Conservation (phyloP, 1,284 basidiomycete genomes). For the Apiotrichum sp. region DNA sequence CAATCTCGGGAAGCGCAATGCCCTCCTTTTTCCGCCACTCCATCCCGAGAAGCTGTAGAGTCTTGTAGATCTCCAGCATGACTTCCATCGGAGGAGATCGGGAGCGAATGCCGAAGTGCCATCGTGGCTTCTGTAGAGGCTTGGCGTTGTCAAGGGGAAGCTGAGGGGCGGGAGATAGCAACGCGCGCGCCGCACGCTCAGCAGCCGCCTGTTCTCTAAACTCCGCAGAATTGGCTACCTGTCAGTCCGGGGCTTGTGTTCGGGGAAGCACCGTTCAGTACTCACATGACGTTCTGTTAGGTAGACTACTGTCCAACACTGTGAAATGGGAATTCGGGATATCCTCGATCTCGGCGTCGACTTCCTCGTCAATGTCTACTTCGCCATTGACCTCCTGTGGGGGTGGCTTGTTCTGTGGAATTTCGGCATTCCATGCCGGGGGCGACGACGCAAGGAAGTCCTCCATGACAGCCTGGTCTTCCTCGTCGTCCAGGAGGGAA, state of each 20-base stretch:
- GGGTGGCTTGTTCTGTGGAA: constrained; percentile 16
- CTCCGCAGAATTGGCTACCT: not conserved
- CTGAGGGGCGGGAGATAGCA: constrained; percentile 18
- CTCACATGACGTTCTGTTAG: constrained; percentile 46
- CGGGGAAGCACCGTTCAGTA: not conserved
- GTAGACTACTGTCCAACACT: constrained; percentile 75
- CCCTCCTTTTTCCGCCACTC: constrained; percentile 66
- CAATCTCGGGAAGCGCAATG: constrained; percentile 64
- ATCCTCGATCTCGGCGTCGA: constrained; percentile 51
- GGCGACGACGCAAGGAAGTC: constrained; percentile 52
- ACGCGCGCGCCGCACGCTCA: constrained; percentile 38
- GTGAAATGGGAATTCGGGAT: constrained; percentile 61
- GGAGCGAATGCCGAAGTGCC: constrained; percentile 97
- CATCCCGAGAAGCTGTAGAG: constrained; percentile 87
- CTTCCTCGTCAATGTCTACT: constrained; percentile 55
- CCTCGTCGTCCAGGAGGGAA: constrained; percentile 36
- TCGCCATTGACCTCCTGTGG: constrained; percentile 28
- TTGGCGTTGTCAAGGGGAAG: constrained; percentile 25
- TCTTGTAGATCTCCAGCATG: constrained; percentile 97
- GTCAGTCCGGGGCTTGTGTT: too few relatives aligned
- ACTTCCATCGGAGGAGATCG: constrained; percentile 97
- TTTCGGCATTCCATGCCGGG: constrained; percentile 51
- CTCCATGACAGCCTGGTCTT: constrained; percentile 48
- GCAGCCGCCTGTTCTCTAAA: constrained; percentile 29
- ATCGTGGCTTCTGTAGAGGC: constrained; percentile 57